A percentile compares a stretch with the other conserved stretches of the same genome.
These are phyloP conservation scores for Candida schatavii DNA, from an alignment of 805 yeast genomes.

Conservation along the genomic window DNA sequence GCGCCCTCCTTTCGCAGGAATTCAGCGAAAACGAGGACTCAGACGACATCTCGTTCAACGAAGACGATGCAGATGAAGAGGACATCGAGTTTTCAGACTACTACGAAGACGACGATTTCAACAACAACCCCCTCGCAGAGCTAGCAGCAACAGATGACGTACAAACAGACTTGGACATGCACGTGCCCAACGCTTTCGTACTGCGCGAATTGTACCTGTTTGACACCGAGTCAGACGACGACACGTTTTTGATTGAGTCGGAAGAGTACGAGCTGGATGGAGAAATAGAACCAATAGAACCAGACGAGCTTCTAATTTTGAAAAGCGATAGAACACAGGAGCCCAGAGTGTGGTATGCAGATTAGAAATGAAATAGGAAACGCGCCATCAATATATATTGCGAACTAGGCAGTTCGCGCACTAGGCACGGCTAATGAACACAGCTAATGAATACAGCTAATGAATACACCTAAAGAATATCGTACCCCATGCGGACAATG, in stretches of 20 bases:
- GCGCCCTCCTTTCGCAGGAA: constrained; percentile 2
- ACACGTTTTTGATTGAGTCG: constrained; percentile 14
- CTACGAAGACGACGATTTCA: constrained; percentile 8
- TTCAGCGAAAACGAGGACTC: constrained; percentile 6
- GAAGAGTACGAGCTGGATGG: constrained; percentile 9
- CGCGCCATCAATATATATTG: too few species aligned
- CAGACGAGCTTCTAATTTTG: constrained; percentile 6
- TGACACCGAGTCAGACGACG: constrained; percentile 11
- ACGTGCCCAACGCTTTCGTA: not conserved
- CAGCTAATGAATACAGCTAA: too few species aligned
- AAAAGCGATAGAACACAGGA: constrained; percentile 5
- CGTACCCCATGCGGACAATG: too few species aligned
- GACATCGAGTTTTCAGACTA: constrained; percentile 9
- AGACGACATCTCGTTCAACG: constrained; percentile 8
- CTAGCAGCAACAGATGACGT: constrained; percentile 14
- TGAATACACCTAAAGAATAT: too few species aligned
- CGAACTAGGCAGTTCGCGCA: too few species aligned
- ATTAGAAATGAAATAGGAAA: not conserved
- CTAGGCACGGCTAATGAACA: too few species aligned
- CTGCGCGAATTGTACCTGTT: too few species aligned
- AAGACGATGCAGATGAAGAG: constrained; percentile 5
- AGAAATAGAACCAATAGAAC: constrained; percentile 5
- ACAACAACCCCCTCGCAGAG: too few species aligned
- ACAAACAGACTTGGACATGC: constrained; percentile 1
- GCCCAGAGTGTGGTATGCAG: constrained; percentile 12